phyloP scores from a whole-genome alignment of 805 yeast species.

The Candida wancherniae region DNA sequence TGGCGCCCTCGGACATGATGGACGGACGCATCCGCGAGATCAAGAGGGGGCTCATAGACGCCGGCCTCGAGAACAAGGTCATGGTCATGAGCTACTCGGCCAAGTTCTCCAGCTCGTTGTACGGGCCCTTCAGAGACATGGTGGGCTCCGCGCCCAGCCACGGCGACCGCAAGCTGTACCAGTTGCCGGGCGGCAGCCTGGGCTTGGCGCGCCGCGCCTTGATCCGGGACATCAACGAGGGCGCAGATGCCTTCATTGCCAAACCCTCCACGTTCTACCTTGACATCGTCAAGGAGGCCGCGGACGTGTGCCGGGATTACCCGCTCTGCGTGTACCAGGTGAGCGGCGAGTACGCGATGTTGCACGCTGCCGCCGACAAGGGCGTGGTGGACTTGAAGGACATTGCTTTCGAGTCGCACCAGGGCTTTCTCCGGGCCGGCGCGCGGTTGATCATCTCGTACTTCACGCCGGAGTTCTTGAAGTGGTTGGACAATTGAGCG shows the following conservation, averaged over 20 bases:
- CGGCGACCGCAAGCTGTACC: constrained; percentile 92
- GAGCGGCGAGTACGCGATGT: constrained; percentile 95
- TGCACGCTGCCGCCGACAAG: constrained; percentile 97
- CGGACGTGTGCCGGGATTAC: constrained; percentile 71
- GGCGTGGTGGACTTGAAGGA: constrained; percentile 81
- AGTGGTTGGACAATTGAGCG: constrained; percentile 58
- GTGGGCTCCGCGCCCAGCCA: constrained; percentile 86
- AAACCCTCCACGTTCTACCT: constrained; percentile 95
- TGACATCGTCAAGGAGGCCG: constrained; percentile 86
- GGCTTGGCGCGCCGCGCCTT: constrained; percentile 94
- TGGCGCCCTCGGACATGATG: constrained; percentile 97
- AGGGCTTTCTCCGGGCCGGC: constrained; percentile 93
- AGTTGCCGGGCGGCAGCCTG: constrained; percentile 86
- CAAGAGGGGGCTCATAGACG: constrained; percentile 75
- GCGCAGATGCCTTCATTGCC: constrained; percentile 92
- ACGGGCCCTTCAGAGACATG: constrained; percentile 98
- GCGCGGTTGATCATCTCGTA: constrained; percentile 88
- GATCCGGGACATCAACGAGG: constrained; percentile 80
- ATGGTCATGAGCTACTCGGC: constrained; percentile 93
- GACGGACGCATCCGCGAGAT: constrained; percentile 92
- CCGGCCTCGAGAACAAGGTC: constrained; percentile 79
- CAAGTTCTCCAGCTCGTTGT: constrained; percentile 83
- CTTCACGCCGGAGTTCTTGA: constrained; percentile 92
- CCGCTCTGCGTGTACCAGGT: constrained; percentile 96
- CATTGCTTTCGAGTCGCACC: constrained; percentile 82